Conservation (phyloP, 495 filamentous ascomycete genomes). For the Polyplosphaeria fusca region DNA sequence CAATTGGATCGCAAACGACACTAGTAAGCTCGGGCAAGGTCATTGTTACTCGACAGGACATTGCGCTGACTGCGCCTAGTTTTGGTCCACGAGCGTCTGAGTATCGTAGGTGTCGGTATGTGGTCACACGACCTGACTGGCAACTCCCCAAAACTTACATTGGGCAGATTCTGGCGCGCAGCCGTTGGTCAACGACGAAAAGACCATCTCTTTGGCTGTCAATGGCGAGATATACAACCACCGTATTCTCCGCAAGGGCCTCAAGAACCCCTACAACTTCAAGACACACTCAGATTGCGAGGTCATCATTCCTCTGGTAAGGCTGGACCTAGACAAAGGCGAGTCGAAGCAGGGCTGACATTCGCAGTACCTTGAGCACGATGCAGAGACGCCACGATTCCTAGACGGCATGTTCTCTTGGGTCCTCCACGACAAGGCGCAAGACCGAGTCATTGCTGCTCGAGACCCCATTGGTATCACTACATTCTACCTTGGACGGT, state of each 20-base stretch:
- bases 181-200: constrained; percentile 88
- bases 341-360: no score
- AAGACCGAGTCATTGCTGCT: constrained; percentile 87
- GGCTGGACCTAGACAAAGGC: no score
- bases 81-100: constrained; percentile 93
- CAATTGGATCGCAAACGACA: constrained; percentile 81
- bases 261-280: constrained; percentile 82
- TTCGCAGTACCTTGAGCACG: constrained; percentile 82
- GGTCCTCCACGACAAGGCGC: constrained; percentile 90
- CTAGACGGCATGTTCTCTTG: constrained; percentile 99
- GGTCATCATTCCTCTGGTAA: constrained; percentile 93
- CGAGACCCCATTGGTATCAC: constrained; percentile 97
- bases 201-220: constrained; percentile 84
- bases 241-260: constrained; percentile 77
- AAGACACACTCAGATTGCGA: constrained; percentile 98
- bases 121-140: constrained; percentile 13
- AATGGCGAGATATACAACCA: constrained; percentile 99
- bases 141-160: constrained; percentile 8
- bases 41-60: neutral
- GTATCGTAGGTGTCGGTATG: constrained; percentile 95
- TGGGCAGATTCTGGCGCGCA: constrained; percentile 83
- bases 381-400: constrained; percentile 85
- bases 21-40: constrained; percentile 58
- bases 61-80: constrained; percentile 55
- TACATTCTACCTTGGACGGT: constrained; percentile 92